These are phyloP conservation scores for Penicillium sp. DNA, from an alignment of 2,329 filamentous ascomycete species.

Conservation along the genomic window DNA sequence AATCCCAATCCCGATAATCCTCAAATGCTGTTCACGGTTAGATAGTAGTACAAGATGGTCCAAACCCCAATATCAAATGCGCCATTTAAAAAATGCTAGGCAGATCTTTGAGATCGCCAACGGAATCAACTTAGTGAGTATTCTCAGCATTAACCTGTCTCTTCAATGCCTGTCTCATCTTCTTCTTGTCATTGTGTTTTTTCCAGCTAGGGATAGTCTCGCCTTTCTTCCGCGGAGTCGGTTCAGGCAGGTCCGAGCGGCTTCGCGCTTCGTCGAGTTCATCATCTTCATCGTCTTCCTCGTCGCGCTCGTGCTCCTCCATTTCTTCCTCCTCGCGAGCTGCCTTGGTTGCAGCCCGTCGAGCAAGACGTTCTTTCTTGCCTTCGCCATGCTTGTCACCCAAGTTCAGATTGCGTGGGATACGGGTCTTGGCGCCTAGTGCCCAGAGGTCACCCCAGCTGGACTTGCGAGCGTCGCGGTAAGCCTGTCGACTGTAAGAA, in stretches of 20 bases:
- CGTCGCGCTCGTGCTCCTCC: slow-evolving; percentile 26
- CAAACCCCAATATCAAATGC: slow-evolving; percentile 5
- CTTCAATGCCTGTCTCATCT: slow-evolving; percentile 42
- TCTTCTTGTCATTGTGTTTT: slow-evolving; percentile 47
- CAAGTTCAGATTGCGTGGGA: slow-evolving; percentile 60
- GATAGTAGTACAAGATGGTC: slow-evolving; percentile 14
- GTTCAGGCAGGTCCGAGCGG: slow-evolving; percentile 13
- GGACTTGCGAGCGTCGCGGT: slow-evolving; percentile 87
- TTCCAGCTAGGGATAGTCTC: slow-evolving; percentile 43
- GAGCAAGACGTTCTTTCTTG: slow-evolving; percentile 42
- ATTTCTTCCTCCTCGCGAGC: slow-evolving; percentile 22
- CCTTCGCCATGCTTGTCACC: slow-evolving; percentile 50
- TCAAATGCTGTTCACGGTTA: slow-evolving; percentile 9
- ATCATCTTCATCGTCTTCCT: slow-evolving; percentile 25
- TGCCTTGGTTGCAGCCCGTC: slow-evolving; percentile 32
- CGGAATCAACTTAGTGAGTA: neutral
- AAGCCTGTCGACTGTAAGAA: slow-evolving; percentile 77
- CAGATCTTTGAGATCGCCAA: neutral
- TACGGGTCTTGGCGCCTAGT: slow-evolving; percentile 84
- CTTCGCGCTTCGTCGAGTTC: slow-evolving; percentile 16
- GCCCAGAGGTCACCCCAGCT: slow-evolving; percentile 95
- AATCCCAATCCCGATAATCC: slow-evolving; percentile 5
- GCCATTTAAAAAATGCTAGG: slow-evolving; percentile 9
- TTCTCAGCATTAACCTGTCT: slow-evolving; percentile 26
- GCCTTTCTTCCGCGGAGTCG: slow-evolving; percentile 32